Conservation (phyloP, 2,329 filamentous ascomycete genomes). For the Xylariaceae sp. region DNA sequence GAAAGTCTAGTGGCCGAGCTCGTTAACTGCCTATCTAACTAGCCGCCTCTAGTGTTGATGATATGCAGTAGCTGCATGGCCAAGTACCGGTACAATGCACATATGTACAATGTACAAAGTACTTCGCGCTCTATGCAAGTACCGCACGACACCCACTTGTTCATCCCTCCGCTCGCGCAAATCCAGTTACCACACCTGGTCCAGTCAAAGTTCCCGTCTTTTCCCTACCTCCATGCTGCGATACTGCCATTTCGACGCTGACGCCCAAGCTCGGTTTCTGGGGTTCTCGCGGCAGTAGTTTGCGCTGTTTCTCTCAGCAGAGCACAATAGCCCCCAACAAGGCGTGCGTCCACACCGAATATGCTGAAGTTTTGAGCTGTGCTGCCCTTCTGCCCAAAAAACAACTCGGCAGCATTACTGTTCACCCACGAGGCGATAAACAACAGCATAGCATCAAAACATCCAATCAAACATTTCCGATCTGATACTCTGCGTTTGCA, state of each 20-base stretch:
- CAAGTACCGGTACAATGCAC: too few species aligned
- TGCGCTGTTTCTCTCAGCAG: background rate
- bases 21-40: too few species aligned
- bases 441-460: background rate
- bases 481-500: background rate
- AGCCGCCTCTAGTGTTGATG: too few species aligned
- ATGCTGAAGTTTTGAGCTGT: background rate
- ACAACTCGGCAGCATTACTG: background rate
- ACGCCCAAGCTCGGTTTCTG: constrained; percentile 5
- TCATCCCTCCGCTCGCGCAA: background rate
- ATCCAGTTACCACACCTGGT: constrained; percentile 4
- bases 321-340: background rate
- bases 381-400: background rate
- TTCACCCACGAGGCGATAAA: background rate
- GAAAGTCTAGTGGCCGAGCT: too few species aligned
- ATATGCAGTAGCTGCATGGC: too few species aligned
- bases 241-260: constrained; percentile 2
- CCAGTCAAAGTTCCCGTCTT: constrained; percentile 2
- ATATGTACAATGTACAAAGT: too few species aligned
- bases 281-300: background rate
- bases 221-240: background rate
- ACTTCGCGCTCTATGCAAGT: background rate
- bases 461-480: background rate
- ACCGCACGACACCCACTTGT: background rate
- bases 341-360: background rate